Conservation (phyloP, 257 asterid species). For the Agastache rugosa region DNA sequence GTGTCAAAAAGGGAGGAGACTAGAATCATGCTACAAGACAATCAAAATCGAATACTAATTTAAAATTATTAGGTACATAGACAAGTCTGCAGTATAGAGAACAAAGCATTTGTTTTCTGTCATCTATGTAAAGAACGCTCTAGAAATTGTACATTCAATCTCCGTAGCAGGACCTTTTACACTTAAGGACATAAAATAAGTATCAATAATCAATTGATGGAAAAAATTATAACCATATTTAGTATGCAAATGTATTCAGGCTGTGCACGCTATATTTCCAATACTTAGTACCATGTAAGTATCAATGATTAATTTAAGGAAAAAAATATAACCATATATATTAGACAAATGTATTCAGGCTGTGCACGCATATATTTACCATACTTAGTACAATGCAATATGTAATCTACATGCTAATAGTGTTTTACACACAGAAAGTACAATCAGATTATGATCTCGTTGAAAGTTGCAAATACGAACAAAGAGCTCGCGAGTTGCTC, state of each 20-base stretch:
- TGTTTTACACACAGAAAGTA: neutral
- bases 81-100: neutral
- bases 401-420: neutral
- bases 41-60: too few relatives aligned
- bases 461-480: neutral
- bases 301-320: too few relatives aligned
- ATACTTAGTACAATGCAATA: constrained; percentile 13
- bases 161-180: neutral
- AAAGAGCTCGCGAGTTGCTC: neutral
- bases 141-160: neutral
- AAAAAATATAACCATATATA: neutral
- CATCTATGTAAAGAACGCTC: neutral
- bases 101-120: neutral
- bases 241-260: neutral
- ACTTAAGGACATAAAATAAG: constrained; percentile 5
- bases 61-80: constrained; percentile 4
- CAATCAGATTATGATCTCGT: neutral
- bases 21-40: neutral
- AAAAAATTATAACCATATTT: neutral
- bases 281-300: neutral
- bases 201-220: neutral
- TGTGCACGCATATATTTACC: neutral
- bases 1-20: neutral
- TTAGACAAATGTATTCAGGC: neutral
- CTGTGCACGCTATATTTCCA: neutral